phyloP scores from a whole-genome alignment of 2,329 filamentous ascomycete genomes.

The Colletotrichum cordylinicola region DNA sequence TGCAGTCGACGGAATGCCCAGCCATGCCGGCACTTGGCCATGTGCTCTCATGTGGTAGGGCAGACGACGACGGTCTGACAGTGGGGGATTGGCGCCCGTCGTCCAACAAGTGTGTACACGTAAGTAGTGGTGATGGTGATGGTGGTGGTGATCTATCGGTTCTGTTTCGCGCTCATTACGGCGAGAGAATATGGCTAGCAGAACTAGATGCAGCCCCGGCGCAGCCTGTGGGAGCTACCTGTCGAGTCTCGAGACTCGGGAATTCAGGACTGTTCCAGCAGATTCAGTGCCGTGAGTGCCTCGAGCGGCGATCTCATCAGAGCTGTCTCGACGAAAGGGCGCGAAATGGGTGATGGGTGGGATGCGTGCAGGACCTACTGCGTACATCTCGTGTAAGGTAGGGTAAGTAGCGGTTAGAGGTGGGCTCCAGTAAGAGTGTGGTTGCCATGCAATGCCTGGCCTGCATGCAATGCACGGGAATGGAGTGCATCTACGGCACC shows the following conservation, averaged over 20 bases:
- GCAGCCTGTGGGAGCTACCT: background rate
- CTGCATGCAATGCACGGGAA: constrained; percentile 17
- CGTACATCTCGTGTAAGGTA: background rate
- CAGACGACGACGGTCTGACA: background rate
- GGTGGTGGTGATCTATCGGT: background rate
- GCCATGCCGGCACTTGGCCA: constrained; percentile 21
- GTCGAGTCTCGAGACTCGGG: background rate
- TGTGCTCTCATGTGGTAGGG: constrained; percentile 7
- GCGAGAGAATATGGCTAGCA: background rate
- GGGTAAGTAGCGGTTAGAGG: background rate
- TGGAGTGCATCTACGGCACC: constrained; percentile 10
- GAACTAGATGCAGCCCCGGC: background rate
- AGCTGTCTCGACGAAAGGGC: background rate
- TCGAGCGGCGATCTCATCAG: background rate
- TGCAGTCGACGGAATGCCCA: background rate
- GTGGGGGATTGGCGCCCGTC: background rate
- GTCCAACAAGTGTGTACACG: background rate
- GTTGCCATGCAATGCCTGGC: constrained; percentile 5
- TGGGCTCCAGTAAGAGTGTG: background rate
- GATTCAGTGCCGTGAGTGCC: background rate
- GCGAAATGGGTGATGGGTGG: background rate
- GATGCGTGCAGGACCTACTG: background rate
- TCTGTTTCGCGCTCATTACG: background rate
- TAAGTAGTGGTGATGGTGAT: background rate
- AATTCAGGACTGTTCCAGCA: background rate